Evolutionary conservation across 2,329 filamentous ascomycete species (phyloP), one percentile per base, ranked within the genome.

Genomic region (Colletotrichum destructivum): DNA sequence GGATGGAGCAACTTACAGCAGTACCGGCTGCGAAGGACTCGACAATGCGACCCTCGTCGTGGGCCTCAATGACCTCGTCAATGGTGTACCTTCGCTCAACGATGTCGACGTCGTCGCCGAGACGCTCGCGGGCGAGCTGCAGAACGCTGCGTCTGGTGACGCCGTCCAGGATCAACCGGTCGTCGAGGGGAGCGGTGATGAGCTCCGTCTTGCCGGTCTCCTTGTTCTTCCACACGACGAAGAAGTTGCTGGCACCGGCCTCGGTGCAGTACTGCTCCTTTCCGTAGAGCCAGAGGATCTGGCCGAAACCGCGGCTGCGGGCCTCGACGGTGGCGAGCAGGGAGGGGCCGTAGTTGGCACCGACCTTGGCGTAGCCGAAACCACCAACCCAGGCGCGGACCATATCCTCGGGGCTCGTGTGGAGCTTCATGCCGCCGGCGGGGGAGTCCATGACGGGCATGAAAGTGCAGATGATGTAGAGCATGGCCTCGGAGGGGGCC

Each of bases 281-380:
- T 1, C 94, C 94, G 78, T 97, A 96, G 62, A 98, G 88, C 95
- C 95, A 98, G n/a, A 98, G 88, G 67, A 98, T 92, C 87, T 98
- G 96, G 79, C 96, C 90, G 82, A 91, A 98, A 0, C 96, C 95
- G 51, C 89, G 84, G 13, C 84, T 85, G 67, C 91, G 85, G 3
- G 95, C 95, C 81, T 95, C 93, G 21, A 88, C 88, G 60, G 95
- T 95, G 4, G 94, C 93, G 65, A 94, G 87, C 65, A 98, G 87
- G 23, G 90, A 92, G 21, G 95, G 95, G 0, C 95, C 95, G 81
- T 98, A 98, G 86, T 98, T 98, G 73, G 95, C 95, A 66, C 95
- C 95, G 44, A 98, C 89, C 84, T 98, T 98, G 72, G 95, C 94
- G 79, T 93, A 95, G 0, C 95, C 95, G 81, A 97, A 97, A 12